These are phyloP conservation scores for Candida fluviatilis DNA, from an alignment of 805 yeast species.

Conservation along the genomic window DNA sequence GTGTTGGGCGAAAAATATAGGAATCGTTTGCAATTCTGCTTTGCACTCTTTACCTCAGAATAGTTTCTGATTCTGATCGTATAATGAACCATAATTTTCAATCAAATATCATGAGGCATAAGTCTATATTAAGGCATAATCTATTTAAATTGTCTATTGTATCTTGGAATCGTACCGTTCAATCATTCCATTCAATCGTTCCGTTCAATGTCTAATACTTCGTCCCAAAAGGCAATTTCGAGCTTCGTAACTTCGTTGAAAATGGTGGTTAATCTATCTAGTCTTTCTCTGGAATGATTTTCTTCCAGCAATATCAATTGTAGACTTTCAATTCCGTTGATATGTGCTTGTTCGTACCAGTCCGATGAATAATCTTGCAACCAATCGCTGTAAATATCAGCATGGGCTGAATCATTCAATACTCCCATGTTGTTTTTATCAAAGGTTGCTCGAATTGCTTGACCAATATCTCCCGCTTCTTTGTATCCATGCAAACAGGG, in stretches of 20 bases:
- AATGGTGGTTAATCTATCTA: slow-evolving; percentile 51
- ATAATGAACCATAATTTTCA: no score
- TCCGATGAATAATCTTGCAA: slow-evolving; percentile 55
- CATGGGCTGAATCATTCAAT: slow-evolving; percentile 14
- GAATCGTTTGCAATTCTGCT: no score
- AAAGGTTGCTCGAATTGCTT: slow-evolving; percentile 12
- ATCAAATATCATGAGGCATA: no score
- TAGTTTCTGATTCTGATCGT: no score
- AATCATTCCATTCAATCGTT: no score
- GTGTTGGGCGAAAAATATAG: no score
- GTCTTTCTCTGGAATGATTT: slow-evolving; percentile 38
- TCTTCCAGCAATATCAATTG: slow-evolving; percentile 34
- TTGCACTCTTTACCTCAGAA: no score
- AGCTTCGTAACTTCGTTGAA: slow-evolving; percentile 56
- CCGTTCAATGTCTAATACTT: slow-evolving; percentile 15
- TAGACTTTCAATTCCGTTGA: slow-evolving; percentile 46
- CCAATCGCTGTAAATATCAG: slow-evolving; percentile 49
- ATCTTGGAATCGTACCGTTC: no score
- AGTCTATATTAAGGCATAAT: no score
- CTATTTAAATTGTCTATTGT: no score
- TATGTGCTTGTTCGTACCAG: slow-evolving; percentile 53
- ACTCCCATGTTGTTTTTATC: slow-evolving; percentile 18
- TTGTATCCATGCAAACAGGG: slow-evolving; percentile 77
- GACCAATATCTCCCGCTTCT: slow-evolving; percentile 45
- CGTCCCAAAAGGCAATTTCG: slow-evolving; percentile 72